phyloP scores from a whole-genome alignment of 225 moss, liverwort and hornwort genomes.

The Anthoceros angustus region DNA sequence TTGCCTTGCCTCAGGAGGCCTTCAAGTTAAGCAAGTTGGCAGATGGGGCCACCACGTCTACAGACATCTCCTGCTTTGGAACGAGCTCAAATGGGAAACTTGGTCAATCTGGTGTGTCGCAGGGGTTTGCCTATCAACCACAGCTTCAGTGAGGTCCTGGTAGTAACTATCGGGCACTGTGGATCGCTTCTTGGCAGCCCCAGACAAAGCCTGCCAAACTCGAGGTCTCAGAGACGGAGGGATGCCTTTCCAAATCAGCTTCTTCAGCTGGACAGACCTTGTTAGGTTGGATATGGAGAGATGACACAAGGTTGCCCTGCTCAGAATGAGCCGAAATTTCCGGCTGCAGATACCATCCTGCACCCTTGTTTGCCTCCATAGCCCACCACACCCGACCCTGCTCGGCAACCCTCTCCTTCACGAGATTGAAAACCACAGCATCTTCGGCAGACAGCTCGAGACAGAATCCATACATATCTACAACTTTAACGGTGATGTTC shows the following conservation, averaged over 20 bases:
- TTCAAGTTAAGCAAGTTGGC: not conserved
- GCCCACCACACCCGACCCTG: constrained; percentile 88
- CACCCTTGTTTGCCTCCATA: constrained; percentile 71
- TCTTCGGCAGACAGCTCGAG: constrained; percentile 66
- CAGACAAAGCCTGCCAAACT: constrained; percentile 85
- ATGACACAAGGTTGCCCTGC: constrained; percentile 44
- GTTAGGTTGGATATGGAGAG: constrained; percentile 70
- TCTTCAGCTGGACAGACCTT: constrained; percentile 73
- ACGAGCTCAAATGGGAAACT: not conserved
- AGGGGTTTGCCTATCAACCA: constrained; percentile 47
- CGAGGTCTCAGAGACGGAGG: constrained; percentile 71
- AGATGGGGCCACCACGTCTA: too few relatives aligned
- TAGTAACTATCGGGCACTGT: constrained; percentile 93
- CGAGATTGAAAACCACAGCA: constrained; percentile 51
- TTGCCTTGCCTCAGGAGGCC: not conserved
- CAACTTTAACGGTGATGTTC: constrained; percentile 56
- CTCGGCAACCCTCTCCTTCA: constrained; percentile 79
- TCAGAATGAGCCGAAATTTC: constrained; percentile 57
- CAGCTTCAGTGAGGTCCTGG: constrained; percentile 68
- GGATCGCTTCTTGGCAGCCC: constrained; percentile 55
- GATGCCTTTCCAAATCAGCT: constrained; percentile 78
- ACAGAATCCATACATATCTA: constrained; percentile 64
- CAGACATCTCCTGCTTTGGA: not conserved
- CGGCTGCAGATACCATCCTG: constrained; percentile 83
- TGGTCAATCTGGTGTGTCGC: constrained; percentile 90